Evolutionary conservation across 192 early-diverging fungal species (phyloP).

Genomic region (Coemansia reversa): DNA sequence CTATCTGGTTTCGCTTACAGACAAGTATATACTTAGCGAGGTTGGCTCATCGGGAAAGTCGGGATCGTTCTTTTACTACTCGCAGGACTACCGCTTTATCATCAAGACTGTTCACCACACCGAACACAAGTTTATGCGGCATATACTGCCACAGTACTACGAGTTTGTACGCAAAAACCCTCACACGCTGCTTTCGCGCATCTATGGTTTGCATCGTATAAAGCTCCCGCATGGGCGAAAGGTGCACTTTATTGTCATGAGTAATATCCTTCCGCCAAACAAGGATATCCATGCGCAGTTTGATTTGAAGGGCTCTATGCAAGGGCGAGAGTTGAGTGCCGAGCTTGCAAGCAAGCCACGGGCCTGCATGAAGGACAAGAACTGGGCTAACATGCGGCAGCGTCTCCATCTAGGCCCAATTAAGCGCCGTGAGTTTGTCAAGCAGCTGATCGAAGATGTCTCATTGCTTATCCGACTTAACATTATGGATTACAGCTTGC

Average conservation of each 20-base stretch:
- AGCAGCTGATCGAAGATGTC: constrained; percentile 87
- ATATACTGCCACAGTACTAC: constrained; percentile 85
- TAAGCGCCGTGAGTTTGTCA: constrained; percentile 76
- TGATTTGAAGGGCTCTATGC: constrained; percentile 93
- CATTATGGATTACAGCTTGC: constrained; percentile 99
- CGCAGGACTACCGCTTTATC: constrained; percentile 96
- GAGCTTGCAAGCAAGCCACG: constrained; percentile 76
- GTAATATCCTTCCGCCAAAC: constrained; percentile 96
- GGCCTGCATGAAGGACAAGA: constrained; percentile 95
- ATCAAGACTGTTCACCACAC: constrained; percentile 97
- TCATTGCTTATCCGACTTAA: constrained; percentile 70
- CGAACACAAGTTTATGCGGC: constrained; percentile 92
- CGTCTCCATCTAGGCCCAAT: constrained; percentile 79
- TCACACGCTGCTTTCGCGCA: constrained; percentile 88
- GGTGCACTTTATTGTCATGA: constrained; percentile 99
- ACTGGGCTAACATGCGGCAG: constrained; percentile 80
- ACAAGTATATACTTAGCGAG: constrained; percentile 96
- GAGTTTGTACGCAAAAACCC: constrained; percentile 87
- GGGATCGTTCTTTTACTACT: constrained; percentile 98
- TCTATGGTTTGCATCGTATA: constrained; percentile 94
- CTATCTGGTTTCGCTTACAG: constrained; percentile 91
- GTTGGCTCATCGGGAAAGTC: constrained; percentile 92
- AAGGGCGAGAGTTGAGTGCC: constrained; percentile 78
- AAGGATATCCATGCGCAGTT: constrained; percentile 95
- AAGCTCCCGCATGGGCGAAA: constrained; percentile 91